phyloP scores from a whole-genome alignment of 768 basidiomycete species.

The Hygrophorus russula region DNA sequence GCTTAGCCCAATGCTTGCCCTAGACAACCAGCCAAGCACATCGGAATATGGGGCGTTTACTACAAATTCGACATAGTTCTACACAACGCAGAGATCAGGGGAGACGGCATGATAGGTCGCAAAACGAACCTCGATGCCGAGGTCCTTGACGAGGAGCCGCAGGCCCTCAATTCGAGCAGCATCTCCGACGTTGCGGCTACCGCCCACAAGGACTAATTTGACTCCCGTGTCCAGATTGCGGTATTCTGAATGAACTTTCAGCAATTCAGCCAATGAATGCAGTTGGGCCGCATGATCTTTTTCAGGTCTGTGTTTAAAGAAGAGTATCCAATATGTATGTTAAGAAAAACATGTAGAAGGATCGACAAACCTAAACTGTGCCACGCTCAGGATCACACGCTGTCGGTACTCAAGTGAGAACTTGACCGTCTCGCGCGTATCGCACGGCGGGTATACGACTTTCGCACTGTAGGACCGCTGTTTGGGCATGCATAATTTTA shows the following conservation, averaged over 20 bases:
- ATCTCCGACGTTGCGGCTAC: slow-evolving; percentile 73
- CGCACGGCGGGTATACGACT: slow-evolving; percentile 89
- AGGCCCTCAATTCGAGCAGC: slow-evolving; percentile 55
- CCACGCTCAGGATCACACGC: slow-evolving; percentile 70
- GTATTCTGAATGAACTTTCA: slow-evolving; percentile 51
- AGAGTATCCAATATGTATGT: background rate
- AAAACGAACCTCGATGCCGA: slow-evolving; percentile 50
- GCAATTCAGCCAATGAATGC: slow-evolving; percentile 49
- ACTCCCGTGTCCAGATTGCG: slow-evolving; percentile 22
- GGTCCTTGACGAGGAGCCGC: slow-evolving; percentile 41
- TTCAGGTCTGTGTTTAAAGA: slow-evolving; percentile 54
- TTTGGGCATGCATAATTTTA: slow-evolving; percentile 12
- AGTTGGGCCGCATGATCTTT: slow-evolving; percentile 86
- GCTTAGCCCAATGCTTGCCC: slow-evolving; percentile 76
- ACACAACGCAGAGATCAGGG: slow-evolving; percentile 1
- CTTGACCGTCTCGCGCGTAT: slow-evolving; percentile 57
- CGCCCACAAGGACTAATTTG: slow-evolving; percentile 71
- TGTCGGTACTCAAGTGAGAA: slow-evolving; percentile 46
- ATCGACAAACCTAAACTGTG: slow-evolving; percentile 77
- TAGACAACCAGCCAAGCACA: slow-evolving; percentile 60
- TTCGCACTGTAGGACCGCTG: slow-evolving; percentile 18
- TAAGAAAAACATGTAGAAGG: background rate
- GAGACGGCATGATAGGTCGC: background rate
- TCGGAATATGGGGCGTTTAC: slow-evolving; percentile 74
- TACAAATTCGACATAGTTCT: slow-evolving; percentile 68